phyloP scores from a whole-genome alignment of 192 early-diverging fungal species.

The Coemansia nantahalensis region DNA sequence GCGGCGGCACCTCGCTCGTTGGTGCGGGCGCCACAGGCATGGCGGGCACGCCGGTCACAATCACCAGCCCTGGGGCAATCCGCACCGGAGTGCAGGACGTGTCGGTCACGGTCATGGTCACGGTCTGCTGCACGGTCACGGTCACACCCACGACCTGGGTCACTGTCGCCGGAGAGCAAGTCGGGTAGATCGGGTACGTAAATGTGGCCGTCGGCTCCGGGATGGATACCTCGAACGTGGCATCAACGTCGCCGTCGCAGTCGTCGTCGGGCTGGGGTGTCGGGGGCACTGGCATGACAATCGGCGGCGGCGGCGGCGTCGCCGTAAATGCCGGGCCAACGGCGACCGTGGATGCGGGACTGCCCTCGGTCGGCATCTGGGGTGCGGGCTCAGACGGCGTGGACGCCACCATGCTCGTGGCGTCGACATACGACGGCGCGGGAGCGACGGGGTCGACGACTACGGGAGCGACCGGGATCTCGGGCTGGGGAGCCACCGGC shows the following conservation, averaged over 20 bases:
- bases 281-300: constrained; percentile 5
- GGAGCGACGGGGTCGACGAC: neutral
- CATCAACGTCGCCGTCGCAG: constrained; percentile 1
- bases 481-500: too few relatives aligned
- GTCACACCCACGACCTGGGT: constrained; percentile 22
- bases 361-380: neutral
- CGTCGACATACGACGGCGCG: neutral
- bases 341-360: neutral
- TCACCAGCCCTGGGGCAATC: constrained; percentile 36
- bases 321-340: constrained; percentile 3
- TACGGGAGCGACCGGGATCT: too few relatives aligned
- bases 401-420: neutral
- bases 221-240: neutral
- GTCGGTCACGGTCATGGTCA: too few relatives aligned
- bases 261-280: constrained; percentile 12
- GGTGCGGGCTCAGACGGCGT: neutral
- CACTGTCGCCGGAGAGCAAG: constrained; percentile 8
- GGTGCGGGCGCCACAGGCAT: constrained; percentile 8
- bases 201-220: constrained; percentile 1
- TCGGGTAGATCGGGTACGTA: constrained; percentile 10
- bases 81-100: constrained; percentile 4
- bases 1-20: neutral
- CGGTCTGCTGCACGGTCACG: too few relatives aligned
- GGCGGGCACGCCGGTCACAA: constrained; percentile 21
- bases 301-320: constrained; percentile 13